phyloP scores from a whole-genome alignment of 306 rosid species.

The Vigna trinervia region DNA sequence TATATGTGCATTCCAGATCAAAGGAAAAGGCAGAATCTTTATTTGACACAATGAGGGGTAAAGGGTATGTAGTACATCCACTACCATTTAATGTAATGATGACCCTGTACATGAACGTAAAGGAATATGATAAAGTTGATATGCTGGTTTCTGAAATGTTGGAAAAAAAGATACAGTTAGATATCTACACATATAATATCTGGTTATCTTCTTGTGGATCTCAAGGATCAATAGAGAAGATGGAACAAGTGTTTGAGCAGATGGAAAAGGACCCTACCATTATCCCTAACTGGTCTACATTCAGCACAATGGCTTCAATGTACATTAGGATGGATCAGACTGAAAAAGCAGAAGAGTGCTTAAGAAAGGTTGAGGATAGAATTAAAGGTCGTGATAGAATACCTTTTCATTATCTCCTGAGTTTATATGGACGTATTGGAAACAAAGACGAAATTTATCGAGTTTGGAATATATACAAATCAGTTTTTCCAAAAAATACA shows the following conservation, averaged over 20 bases:
- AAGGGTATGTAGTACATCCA: slow-evolving; percentile 65
- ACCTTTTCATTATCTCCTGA: slow-evolving; percentile 89
- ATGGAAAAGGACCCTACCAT: slow-evolving; percentile 71
- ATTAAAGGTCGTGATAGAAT: slow-evolving; percentile 82
- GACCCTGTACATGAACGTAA: slow-evolving; percentile 90
- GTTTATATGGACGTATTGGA: slow-evolving; percentile 79
- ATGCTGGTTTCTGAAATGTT: slow-evolving; percentile 77
- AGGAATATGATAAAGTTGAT: slow-evolving; percentile 83
- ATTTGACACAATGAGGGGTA: slow-evolving; percentile 76
- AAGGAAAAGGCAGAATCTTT: slow-evolving; percentile 83
- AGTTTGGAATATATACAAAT: slow-evolving; percentile 77
- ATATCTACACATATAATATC: slow-evolving; percentile 86
- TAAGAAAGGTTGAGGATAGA: slow-evolving; percentile 76
- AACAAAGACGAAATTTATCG: slow-evolving; percentile 85
- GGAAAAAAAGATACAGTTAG: slow-evolving; percentile 67
- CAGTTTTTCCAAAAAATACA: slow-evolving; percentile 65
- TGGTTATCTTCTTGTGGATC: slow-evolving; percentile 91
- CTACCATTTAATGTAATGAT: slow-evolving; percentile 96
- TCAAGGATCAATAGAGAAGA: slow-evolving; percentile 71
- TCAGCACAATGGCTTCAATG: slow-evolving; percentile 91
- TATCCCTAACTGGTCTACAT: slow-evolving; percentile 88
- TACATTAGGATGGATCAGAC: slow-evolving; percentile 77
- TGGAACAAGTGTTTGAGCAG: slow-evolving; percentile 84
- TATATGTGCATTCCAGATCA: slow-evolving; percentile 63
- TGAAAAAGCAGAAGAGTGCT: slow-evolving; percentile 84